Conservation (phyloP, 805 yeast genomes). For the Cyberlindnera subsufficiens region DNA sequence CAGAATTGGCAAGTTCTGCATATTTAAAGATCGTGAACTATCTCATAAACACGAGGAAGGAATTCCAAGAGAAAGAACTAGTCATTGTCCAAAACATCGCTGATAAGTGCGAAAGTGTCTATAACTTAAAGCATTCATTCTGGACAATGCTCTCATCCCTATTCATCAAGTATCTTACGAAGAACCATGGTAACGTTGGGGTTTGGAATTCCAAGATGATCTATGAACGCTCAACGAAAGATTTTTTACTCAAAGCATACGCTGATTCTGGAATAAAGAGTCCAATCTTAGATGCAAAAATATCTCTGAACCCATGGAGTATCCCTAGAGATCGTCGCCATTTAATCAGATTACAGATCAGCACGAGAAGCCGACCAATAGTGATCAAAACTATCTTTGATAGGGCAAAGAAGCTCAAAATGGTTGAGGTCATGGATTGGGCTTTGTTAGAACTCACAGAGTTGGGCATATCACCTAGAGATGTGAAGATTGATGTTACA, state of each 20-base stretch:
- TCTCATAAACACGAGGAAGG: constrained; percentile 6
- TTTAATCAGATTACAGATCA: constrained; percentile 8
- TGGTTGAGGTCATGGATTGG: constrained; percentile 12
- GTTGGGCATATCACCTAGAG: constrained; percentile 14
- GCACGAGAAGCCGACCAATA: constrained; percentile 7
- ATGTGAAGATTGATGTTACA: constrained; percentile 10
- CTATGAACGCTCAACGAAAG: constrained; percentile 13
- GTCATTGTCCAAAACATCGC: constrained; percentile 14
- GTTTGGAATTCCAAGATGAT: constrained; percentile 6
- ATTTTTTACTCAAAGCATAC: constrained; percentile 8
- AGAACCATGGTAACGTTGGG: constrained; percentile 5
- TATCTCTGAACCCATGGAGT: constrained; percentile 16
- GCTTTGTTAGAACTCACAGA: constrained; percentile 11
- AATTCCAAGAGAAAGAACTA: constrained; percentile 8
- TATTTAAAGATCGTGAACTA: constrained; percentile 12
- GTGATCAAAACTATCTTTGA: constrained; percentile 19
- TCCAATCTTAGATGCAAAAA: constrained; percentile 1
- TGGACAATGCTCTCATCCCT: constrained; percentile 19
- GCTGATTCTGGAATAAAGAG: constrained; percentile 1
- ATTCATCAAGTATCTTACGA: constrained; percentile 15
- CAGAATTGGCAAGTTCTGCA: constrained; percentile 2
- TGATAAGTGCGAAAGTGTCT: constrained; percentile 5
- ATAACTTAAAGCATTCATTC: constrained; percentile 6
- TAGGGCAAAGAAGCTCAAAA: constrained; percentile 6
- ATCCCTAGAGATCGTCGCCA: constrained; percentile 1